Evolutionary conservation across 208 protist genomes (phyloP).

Genomic region (Trypanosoma mega): DNA sequence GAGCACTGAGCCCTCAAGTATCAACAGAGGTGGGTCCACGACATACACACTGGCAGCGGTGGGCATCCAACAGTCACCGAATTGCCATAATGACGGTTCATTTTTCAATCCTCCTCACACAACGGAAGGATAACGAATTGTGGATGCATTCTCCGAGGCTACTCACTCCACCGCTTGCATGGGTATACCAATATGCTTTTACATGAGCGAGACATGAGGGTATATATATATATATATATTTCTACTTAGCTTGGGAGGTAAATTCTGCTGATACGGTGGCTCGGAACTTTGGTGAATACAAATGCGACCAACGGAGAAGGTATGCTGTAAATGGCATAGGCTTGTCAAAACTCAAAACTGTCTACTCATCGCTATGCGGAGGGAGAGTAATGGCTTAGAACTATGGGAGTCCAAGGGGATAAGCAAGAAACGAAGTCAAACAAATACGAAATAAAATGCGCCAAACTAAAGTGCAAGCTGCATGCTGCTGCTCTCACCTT

Average conservation of each 20-base stretch:
- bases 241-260: background rate
- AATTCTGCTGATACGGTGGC: slow-evolving; percentile 17
- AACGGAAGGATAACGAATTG: slow-evolving; percentile 5
- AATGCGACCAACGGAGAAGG: background rate
- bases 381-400: background rate
- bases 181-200: slow-evolving; percentile 10
- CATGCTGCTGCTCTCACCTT: background rate
- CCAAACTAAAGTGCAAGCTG: background rate
- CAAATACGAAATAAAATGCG: background rate
- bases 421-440: background rate
- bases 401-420: background rate
- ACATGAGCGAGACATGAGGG: slow-evolving; percentile 4
- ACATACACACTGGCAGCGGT: no score
- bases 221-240: slow-evolving; percentile 20
- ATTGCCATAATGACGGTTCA: slow-evolving; percentile 12
- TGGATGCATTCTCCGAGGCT: slow-evolving; percentile 4
- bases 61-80: no score
- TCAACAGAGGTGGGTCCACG: no score
- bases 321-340: background rate
- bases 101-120: slow-evolving; percentile 7
- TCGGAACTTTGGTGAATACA: background rate
- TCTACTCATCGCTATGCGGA: background rate
- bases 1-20: no score
- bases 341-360: background rate
- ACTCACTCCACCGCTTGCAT: slow-evolving; percentile 8